Evolutionary conservation across 768 basidiomycete species (phyloP).

Genomic region (Leucocoprinus leucothites): DNA sequence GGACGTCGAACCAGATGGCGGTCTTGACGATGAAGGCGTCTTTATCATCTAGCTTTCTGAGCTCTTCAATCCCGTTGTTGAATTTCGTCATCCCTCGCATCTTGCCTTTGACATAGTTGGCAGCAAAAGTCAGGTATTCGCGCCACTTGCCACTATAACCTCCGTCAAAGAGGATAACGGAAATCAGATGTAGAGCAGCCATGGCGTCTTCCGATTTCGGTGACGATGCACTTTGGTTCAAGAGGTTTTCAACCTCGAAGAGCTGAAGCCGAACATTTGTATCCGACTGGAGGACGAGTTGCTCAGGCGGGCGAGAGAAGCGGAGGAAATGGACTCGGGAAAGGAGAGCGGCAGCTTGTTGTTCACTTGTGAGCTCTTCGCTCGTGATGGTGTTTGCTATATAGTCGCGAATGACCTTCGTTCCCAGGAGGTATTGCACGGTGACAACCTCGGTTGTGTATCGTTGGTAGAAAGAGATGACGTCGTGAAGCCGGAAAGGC

Average conservation of each 20-base stretch:
- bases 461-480: slow-evolving; percentile 30
- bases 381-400: slow-evolving; percentile 18
- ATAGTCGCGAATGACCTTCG: slow-evolving; percentile 32
- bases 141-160: slow-evolving; percentile 64
- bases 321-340: slow-evolving; percentile 6
- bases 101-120: slow-evolving; percentile 47
- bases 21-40: slow-evolving; percentile 78
- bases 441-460: slow-evolving; percentile 64
- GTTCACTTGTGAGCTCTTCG: neutral
- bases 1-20: slow-evolving; percentile 84
- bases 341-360: slow-evolving; percentile 8
- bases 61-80: slow-evolving; percentile 43
- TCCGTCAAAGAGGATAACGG: slow-evolving; percentile 74
- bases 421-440: slow-evolving; percentile 70
- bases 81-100: slow-evolving; percentile 33
- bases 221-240: slow-evolving; percentile 1
- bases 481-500: slow-evolving; percentile 18
- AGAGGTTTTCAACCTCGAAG: slow-evolving; percentile 21
- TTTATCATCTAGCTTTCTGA: slow-evolving; percentile 39
- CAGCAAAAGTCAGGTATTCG: slow-evolving; percentile 61
- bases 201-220: slow-evolving; percentile 68
- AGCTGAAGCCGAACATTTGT: slow-evolving; percentile 21
- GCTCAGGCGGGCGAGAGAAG: neutral
- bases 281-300: slow-evolving; percentile 10
- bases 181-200: slow-evolving; percentile 73